Conservation (phyloP, 2,329 filamentous ascomycete species). For the Monilinia fructigena region DNA sequence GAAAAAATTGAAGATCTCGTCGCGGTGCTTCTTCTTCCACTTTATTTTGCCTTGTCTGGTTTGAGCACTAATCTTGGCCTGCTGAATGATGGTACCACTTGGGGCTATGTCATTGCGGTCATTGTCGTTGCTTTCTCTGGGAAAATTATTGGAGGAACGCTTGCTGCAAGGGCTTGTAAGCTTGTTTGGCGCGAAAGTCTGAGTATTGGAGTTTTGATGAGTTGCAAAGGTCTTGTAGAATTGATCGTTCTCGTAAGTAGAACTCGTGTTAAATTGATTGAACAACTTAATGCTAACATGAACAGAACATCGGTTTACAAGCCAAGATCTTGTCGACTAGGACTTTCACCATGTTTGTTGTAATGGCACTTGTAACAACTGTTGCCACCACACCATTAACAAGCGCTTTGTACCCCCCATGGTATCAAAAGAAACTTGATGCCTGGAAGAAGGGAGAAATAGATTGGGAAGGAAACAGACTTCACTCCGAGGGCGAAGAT, state of each 20-base stretch:
- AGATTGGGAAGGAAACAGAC: constrained; percentile 72
- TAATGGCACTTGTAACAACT: constrained; percentile 88
- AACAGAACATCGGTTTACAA: constrained; percentile 74
- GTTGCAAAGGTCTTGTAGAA: constrained; percentile 92
- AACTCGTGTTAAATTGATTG: neutral
- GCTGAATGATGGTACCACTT: constrained; percentile 75
- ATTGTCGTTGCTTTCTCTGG: constrained; percentile 78
- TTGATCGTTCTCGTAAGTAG: constrained; percentile 82
- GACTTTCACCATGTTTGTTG: constrained; percentile 91
- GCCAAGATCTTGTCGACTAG: constrained; percentile 75
- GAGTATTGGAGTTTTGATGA: constrained; percentile 88
- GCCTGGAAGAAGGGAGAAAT: constrained; percentile 82
- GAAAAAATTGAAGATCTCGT: constrained; percentile 95
- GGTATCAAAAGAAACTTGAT: constrained; percentile 71
- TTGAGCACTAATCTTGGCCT: constrained; percentile 85
- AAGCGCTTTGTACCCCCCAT: constrained; percentile 69
- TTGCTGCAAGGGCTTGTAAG: constrained; percentile 73
- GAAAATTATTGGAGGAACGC: constrained; percentile 78
- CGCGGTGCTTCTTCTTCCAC: constrained; percentile 75
- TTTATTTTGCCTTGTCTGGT: constrained; percentile 92
- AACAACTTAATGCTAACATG: constrained; percentile 12
- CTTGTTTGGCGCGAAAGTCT: constrained; percentile 89
- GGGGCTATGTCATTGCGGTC: constrained; percentile 86
- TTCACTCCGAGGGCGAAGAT: constrained; percentile 41
- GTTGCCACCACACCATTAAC: constrained; percentile 80